These are phyloP conservation scores for Wickerhamomyces bovis DNA, from an alignment of 805 yeast genomes.

Conservation along the genomic window DNA sequence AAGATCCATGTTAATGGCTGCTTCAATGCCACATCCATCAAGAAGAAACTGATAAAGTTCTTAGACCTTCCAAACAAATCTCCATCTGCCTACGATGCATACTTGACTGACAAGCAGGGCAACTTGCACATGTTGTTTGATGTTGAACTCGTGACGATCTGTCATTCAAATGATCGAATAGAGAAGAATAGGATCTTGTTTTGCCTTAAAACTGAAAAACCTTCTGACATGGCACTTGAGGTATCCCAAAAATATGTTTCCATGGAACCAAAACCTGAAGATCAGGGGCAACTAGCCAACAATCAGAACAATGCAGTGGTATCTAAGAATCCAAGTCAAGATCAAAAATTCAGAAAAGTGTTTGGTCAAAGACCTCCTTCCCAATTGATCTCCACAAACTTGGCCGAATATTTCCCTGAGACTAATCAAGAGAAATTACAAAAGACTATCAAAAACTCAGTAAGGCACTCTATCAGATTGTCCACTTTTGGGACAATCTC, in stretches of 20 bases:
- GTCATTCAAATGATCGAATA: conserved; percentile 65
- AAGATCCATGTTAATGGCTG: conserved; percentile 71
- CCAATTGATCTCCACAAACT: conserved; percentile 81
- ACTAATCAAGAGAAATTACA: conserved; percentile 66
- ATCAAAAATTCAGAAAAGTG: conserved; percentile 31
- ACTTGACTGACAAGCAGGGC: conserved; percentile 42
- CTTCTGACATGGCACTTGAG: conserved; percentile 53
- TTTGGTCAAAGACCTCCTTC: conserved; percentile 93
- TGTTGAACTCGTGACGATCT: conserved; percentile 74
- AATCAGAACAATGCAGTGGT: conserved; percentile 7
- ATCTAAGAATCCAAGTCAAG: conserved; percentile 9
- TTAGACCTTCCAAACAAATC: conserved; percentile 41
- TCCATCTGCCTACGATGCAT: conserved; percentile 50
- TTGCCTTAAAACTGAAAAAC: conserved; percentile 58
- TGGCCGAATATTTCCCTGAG: conserved; percentile 88
- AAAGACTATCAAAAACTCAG: conserved; percentile 78
- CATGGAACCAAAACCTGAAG: conserved; percentile 15
- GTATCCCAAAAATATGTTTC: conserved; percentile 39
- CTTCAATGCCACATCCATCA: conserved; percentile 73
- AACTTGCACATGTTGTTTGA: conserved; percentile 52
- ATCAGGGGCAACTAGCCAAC: conserved; percentile 1
- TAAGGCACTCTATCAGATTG: conserved; percentile 66
- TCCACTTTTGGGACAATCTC: conserved; percentile 26
- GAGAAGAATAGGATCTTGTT: conserved; percentile 68
- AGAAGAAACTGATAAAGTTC: conserved; percentile 57